Evolutionary conservation across 805 yeast genomes (phyloP).

Genomic region (Ogataea pilisensis): DNA sequence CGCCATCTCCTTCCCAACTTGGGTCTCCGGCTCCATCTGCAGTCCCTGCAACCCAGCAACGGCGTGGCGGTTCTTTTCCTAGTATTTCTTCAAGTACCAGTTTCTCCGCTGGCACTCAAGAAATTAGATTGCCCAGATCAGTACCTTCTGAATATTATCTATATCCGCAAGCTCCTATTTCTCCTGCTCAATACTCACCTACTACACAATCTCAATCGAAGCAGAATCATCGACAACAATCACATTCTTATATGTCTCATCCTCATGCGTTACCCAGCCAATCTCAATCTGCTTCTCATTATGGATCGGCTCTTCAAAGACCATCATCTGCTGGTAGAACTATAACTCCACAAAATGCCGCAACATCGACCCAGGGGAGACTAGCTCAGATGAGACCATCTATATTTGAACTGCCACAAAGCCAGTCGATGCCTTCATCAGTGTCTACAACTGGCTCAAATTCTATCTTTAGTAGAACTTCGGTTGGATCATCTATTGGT

Average conservation of each 20-base stretch:
- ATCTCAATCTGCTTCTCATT: background rate
- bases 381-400: conserved; percentile 14
- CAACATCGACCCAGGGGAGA: background rate
- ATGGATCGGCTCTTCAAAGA: background rate
- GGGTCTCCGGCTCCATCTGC: background rate
- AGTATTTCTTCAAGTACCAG: conserved; percentile 6
- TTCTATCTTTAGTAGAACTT: conserved; percentile 25
- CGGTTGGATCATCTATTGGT: conserved; percentile 19
- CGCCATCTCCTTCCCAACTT: background rate
- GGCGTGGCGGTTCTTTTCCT: conserved; percentile 17
- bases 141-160: conserved; percentile 17
- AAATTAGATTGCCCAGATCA: conserved; percentile 16
- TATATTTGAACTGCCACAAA: conserved; percentile 15
- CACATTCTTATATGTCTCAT: background rate
- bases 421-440: conserved; percentile 18
- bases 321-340: background rate
- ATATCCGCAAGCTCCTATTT: background rate
- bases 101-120: conserved; percentile 6
- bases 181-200: background rate
- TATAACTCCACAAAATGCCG: background rate
- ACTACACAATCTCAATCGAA: background rate
- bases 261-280: background rate
- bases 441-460: conserved; percentile 20
- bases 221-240: background rate
- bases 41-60: conserved; percentile 2